These are phyloP conservation scores for Sporothrix luriei DNA, from an alignment of 2,329 filamentous ascomycete genomes.

Conservation along the genomic window DNA sequence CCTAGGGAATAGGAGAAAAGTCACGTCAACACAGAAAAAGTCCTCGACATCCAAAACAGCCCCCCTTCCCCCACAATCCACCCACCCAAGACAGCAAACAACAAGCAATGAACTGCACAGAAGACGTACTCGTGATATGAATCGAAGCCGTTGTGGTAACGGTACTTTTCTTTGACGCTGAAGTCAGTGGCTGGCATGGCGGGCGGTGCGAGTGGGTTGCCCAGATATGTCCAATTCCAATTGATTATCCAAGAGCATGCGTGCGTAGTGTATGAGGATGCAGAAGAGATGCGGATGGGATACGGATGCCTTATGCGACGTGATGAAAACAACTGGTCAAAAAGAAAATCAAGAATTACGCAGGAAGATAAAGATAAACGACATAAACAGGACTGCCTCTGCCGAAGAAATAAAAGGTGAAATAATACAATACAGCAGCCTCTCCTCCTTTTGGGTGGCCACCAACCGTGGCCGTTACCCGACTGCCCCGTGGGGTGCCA, in stretches of 20 bases:
- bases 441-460: neutral
- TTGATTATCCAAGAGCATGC: neutral
- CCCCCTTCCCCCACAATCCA: no score
- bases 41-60: no score
- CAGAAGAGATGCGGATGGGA: no score
- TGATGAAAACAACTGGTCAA: neutral
- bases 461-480: neutral
- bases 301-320: neutral
- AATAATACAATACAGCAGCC: neutral
- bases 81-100: no score
- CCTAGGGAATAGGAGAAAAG: constrained; percentile 47
- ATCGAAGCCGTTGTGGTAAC: constrained; percentile 77
- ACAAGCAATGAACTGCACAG: neutral
- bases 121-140: constrained; percentile 70
- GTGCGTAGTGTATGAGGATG: neutral
- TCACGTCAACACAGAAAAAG: neutral
- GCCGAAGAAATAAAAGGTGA: neutral
- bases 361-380: neutral
- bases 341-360: neutral
- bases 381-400: neutral
- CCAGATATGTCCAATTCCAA: neutral
- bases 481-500: constrained; percentile 17
- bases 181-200: constrained; percentile 57
- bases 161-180: constrained; percentile 61
- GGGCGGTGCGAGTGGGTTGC: neutral